Percentiles rank a stretch among this genome's conserved stretches.
Conservation (phyloP, 1,284 basidiomycete species). For the Paramarasmius palmivorus region DNA sequence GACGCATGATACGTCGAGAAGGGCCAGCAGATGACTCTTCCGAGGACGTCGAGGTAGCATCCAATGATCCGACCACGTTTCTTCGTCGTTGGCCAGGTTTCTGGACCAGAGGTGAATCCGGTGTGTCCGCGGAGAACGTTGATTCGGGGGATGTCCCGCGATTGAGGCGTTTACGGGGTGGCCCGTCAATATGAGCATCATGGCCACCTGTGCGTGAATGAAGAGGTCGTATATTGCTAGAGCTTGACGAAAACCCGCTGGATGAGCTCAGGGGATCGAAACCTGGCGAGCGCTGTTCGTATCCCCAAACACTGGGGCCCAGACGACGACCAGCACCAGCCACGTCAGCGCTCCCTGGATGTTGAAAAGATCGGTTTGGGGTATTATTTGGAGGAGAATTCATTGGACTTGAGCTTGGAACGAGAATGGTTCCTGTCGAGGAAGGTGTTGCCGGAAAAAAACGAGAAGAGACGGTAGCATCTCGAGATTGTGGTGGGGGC, state of each 20-base stretch:
- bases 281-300: constrained; percentile 31
- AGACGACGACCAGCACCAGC: constrained; percentile 39
- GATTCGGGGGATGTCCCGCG: constrained; percentile 44
- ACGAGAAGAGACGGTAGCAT: constrained; percentile 48
- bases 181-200: constrained; percentile 50
- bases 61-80: constrained; percentile 31
- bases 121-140: constrained; percentile 41
- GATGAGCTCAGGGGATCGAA: constrained; percentile 61
- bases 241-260: constrained; percentile 55
- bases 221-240: constrained; percentile 44
- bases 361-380: constrained; percentile 36
- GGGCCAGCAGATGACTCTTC: constrained; percentile 36
- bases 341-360: constrained; percentile 38
- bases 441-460: constrained; percentile 36
- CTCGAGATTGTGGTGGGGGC: constrained; percentile 50
- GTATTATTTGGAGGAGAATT: constrained; percentile 36
- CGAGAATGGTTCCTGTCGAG: constrained; percentile 58
- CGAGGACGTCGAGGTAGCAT: constrained; percentile 27
- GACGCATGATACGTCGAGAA: constrained; percentile 55
- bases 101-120: constrained; percentile 58
- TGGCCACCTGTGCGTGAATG: constrained; percentile 46
- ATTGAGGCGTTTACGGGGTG: constrained; percentile 69
- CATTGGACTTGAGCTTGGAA: constrained; percentile 73
- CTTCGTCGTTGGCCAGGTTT: constrained; percentile 51
- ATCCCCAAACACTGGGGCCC: constrained; percentile 37